Percentiles rank a stretch among this genome's conserved stretches.
Conservation (phyloP, 331 rosid genomes). For the Spiraea crenata region DNA sequence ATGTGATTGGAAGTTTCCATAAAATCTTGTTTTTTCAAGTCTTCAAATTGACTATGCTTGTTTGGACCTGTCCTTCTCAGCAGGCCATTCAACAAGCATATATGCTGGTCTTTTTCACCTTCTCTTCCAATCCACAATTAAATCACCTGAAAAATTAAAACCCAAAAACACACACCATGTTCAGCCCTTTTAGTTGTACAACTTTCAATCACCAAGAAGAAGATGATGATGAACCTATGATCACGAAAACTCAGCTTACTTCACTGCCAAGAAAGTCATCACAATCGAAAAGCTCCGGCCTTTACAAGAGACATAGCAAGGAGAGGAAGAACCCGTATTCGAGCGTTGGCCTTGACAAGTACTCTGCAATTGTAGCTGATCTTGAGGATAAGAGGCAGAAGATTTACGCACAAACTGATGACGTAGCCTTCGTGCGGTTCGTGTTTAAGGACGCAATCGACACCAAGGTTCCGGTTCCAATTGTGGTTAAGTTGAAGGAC, state of each 20-base stretch:
- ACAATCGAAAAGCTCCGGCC: slow-evolving; percentile 22
- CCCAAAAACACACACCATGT: slow-evolving; percentile 25
- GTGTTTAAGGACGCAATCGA: slow-evolving; percentile 50
- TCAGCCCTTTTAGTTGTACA: slow-evolving; percentile 48
- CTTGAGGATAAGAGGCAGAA: slow-evolving; percentile 65
- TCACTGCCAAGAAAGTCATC: slow-evolving; percentile 48
- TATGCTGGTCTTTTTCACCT: not conserved
- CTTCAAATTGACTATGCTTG: slow-evolving; percentile 36
- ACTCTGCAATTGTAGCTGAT: slow-evolving; percentile 68
- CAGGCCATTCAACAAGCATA: slow-evolving; percentile 2
- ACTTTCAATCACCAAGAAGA: slow-evolving; percentile 35
- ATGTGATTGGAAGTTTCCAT: slow-evolving; percentile 39
- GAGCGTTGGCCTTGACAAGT: slow-evolving; percentile 68
- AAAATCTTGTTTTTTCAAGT: slow-evolving; percentile 26
- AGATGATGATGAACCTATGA: slow-evolving; percentile 23
- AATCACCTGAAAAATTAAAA: not conserved
- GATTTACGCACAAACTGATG: slow-evolving; percentile 57
- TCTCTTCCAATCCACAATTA: slow-evolving; percentile 3
- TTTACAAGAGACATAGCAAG: slow-evolving; percentile 19
- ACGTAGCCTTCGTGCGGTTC: slow-evolving; percentile 59
- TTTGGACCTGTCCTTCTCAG: slow-evolving; percentile 37
- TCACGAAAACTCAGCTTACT: slow-evolving; percentile 17
- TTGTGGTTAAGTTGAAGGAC: slow-evolving; percentile 58
- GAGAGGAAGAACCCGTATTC: slow-evolving; percentile 65
- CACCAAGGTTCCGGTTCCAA: slow-evolving; percentile 49